Percentiles rank a stretch among this genome's conserved stretches.
These are phyloP conservation scores for Chrysanthemum seticuspe DNA, from an alignment of 129 eudicot genomes.

Conservation along the genomic window DNA sequence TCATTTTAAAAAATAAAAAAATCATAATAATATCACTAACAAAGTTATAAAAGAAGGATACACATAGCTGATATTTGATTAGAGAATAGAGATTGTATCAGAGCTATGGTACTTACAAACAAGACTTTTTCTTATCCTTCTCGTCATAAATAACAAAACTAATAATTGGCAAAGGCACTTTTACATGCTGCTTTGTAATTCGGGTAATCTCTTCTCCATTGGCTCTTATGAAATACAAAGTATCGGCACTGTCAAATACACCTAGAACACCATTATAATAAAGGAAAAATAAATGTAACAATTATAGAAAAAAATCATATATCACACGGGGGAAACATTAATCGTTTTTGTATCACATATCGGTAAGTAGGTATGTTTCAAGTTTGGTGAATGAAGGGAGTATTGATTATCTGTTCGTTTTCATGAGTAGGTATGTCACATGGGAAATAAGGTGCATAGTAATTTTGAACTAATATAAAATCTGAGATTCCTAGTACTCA, in stretches of 20 bases:
- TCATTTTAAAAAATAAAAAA: constrained; percentile 1
- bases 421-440: no score
- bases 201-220: constrained; percentile 88
- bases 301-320: no score
- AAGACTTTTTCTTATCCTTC: constrained; percentile 44
- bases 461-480: no score
- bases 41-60: neutral
- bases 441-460: no score
- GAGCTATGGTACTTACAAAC: constrained; percentile 54
- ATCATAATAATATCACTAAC: constrained; percentile 5
- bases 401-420: no score
- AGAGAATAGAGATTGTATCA: constrained; percentile 7
- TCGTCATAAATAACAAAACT: constrained; percentile 59
- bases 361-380: no score
- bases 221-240: constrained; percentile 71
- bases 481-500: no score
- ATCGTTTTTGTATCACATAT: no score
- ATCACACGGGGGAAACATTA: no score
- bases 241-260: no score
- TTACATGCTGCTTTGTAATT: constrained; percentile 59
- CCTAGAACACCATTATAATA: constrained; percentile 85
- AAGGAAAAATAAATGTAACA: no score
- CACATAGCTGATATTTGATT: constrained; percentile 10
- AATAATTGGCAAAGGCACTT: constrained; percentile 57
- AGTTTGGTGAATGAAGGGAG: no score